These are phyloP conservation scores for Ophiocordyceps camponoti-leonardi DNA, from an alignment of 2,329 filamentous ascomycete species.

Conservation along the genomic window DNA sequence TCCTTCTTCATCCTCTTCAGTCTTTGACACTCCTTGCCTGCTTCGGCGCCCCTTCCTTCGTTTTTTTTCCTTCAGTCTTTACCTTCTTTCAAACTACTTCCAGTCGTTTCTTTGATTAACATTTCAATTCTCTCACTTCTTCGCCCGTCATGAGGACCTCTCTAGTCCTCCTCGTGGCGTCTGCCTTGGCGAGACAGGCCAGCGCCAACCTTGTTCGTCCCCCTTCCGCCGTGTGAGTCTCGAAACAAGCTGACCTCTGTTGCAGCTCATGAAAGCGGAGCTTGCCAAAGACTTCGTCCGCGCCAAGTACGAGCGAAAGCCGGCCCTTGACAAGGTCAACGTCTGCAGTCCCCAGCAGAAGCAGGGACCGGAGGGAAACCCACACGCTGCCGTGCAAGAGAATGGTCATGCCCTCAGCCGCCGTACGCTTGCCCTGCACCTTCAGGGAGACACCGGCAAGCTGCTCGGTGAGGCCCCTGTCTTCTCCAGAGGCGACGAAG, in stretches of 20 bases:
- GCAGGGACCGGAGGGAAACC: constrained; percentile 46
- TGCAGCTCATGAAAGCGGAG: background rate
- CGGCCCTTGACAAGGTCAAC: constrained; percentile 53
- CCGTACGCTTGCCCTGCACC: constrained; percentile 14
- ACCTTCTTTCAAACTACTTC: background rate
- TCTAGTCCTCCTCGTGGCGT: constrained; percentile 29
- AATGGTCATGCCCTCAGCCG: constrained; percentile 41
- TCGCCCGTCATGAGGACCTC: constrained; percentile 29
- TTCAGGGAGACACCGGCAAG: constrained; percentile 30
- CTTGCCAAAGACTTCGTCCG: constrained; percentile 3
- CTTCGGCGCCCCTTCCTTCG: background rate
- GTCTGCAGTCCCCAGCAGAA: constrained; percentile 55
- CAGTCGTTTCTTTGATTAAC: background rate
- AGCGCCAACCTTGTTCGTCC: constrained; percentile 24
- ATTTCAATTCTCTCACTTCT: background rate
- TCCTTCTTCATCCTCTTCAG: background rate
- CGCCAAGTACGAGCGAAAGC: constrained; percentile 42
- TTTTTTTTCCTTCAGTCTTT: background rate
- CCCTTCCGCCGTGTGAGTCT: background rate
- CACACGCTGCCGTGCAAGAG: too few species aligned
- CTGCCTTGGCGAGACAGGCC: constrained; percentile 31
- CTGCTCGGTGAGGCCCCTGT: constrained; percentile 33
- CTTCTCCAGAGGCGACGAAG: constrained; percentile 25
- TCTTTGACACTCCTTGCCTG: background rate
- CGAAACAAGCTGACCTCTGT: background rate